A percentile compares a stretch with the other conserved stretches of the same genome.
Conservation (phyloP, 352 stramenopile genomes). For the Pythium dissimile region DNA sequence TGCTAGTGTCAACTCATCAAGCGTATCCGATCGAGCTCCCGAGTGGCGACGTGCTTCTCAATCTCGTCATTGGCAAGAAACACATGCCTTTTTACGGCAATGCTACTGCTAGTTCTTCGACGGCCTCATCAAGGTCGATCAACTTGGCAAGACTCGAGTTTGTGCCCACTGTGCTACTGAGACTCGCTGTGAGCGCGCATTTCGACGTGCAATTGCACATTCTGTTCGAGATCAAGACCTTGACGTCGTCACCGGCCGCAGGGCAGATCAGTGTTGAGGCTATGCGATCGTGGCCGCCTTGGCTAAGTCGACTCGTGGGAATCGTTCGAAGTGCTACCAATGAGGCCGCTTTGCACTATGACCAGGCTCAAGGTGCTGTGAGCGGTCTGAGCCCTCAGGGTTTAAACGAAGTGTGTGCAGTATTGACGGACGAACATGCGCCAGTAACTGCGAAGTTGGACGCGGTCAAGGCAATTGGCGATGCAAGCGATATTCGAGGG, state of each 20-base stretch:
- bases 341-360: neutral
- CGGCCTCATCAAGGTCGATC: slow-evolving; percentile 23
- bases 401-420: slow-evolving; percentile 51
- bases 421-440: slow-evolving; percentile 51
- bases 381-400: slow-evolving; percentile 19
- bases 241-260: slow-evolving; percentile 38
- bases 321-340: slow-evolving; percentile 8
- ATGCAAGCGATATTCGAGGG: slow-evolving; percentile 31
- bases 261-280: slow-evolving; percentile 59
- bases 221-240: slow-evolving; percentile 48
- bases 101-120: neutral
- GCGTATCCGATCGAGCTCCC: slow-evolving; percentile 44
- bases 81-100: slow-evolving; percentile 11
- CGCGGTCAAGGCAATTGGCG: slow-evolving; percentile 50
- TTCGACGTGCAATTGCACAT: slow-evolving; percentile 49
- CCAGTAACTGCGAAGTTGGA: slow-evolving; percentile 44
- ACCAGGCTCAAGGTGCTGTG: neutral
- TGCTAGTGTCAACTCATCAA: slow-evolving; percentile 54
- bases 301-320: slow-evolving; percentile 49
- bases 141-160: slow-evolving; percentile 55
- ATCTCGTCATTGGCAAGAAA: slow-evolving; percentile 61
- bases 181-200: slow-evolving; percentile 41
- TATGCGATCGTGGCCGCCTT: slow-evolving; percentile 71
- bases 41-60: slow-evolving; percentile 47
- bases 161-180: slow-evolving; percentile 51